phyloP scores from a whole-genome alignment of 768 basidiomycete species.

The Tulasnella sp. region DNA sequence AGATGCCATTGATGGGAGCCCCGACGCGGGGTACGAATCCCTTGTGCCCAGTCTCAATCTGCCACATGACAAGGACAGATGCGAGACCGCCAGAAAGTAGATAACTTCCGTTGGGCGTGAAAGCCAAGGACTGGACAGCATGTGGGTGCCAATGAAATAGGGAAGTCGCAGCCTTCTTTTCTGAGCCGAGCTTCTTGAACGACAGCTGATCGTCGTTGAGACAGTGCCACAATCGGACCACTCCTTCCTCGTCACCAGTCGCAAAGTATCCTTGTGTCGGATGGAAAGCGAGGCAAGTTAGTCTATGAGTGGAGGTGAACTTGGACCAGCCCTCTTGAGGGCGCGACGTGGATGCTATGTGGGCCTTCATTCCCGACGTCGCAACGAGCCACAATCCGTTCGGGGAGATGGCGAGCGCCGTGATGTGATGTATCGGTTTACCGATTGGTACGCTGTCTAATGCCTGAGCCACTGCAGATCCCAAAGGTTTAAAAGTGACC shows the following conservation, averaged over 20 bases:
- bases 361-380: conserved; percentile 63
- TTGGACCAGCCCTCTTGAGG: conserved; percentile 62
- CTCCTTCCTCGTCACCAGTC: conserved; percentile 79
- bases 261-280: conserved; percentile 90
- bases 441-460: not conserved
- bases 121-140: conserved; percentile 73
- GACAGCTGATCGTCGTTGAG: conserved; percentile 39
- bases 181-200: conserved; percentile 41
- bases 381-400: conserved; percentile 71
- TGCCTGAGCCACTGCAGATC: too few relatives aligned
- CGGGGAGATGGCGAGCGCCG: conserved; percentile 30
- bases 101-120: conserved; percentile 86
- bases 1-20: conserved; percentile 65
- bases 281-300: conserved; percentile 81
- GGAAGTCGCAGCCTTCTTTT: conserved; percentile 74
- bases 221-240: conserved; percentile 88
- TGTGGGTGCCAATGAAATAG: conserved; percentile 96
- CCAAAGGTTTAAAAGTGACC: too few relatives aligned
- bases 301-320: conserved; percentile 63
- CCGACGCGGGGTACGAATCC: conserved; percentile 92
- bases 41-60: conserved; percentile 73
- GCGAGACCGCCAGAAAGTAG: conserved; percentile 92
- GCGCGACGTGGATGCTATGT: conserved; percentile 51
- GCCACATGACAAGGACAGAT: conserved; percentile 94
- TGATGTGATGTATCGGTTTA: not conserved